A percentile compares a stretch with the other conserved stretches of the same genome.
phyloP scores from a whole-genome alignment of 257 asterid species.

The Asclepias syriaca region DNA sequence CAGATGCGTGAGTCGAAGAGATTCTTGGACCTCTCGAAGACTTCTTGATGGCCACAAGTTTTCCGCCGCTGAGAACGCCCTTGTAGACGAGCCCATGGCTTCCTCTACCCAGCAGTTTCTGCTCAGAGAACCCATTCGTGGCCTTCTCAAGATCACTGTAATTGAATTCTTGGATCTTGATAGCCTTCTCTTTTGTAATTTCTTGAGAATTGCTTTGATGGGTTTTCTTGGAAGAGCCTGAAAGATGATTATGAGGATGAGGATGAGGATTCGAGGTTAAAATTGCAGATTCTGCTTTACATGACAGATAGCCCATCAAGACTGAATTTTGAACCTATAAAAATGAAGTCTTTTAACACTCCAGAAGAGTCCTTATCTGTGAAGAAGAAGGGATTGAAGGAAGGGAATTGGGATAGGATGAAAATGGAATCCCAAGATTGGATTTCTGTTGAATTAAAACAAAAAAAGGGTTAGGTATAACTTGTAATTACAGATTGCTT shows the following conservation, averaged over 20 bases:
- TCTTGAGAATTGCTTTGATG: constrained; percentile 16
- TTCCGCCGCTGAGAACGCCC: constrained; percentile 65
- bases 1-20: constrained; percentile 21
- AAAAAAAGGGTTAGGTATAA: constrained; percentile 2
- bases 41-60: constrained; percentile 68
- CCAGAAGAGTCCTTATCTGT: neutral
- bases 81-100: constrained; percentile 85
- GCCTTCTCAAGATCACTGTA: constrained; percentile 75
- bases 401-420: neutral
- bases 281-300: constrained; percentile 70
- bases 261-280: constrained; percentile 37
- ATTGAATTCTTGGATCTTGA: constrained; percentile 59
- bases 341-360: constrained; percentile 1
- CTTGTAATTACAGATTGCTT: neutral
- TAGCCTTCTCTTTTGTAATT: constrained; percentile 30
- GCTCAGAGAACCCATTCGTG: constrained; percentile 64
- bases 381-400: neutral
- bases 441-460: constrained; percentile 3
- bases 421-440: constrained; percentile 13
- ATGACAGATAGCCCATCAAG: constrained; percentile 81
- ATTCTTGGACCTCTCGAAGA: constrained; percentile 44
- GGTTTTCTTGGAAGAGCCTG: constrained; percentile 32
- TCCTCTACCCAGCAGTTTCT: constrained; percentile 68
- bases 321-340: constrained; percentile 5
- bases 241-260: constrained; percentile 17